Evolutionary conservation across 768 basidiomycete species (phyloP).

Genomic region (Lactarius vividus): DNA sequence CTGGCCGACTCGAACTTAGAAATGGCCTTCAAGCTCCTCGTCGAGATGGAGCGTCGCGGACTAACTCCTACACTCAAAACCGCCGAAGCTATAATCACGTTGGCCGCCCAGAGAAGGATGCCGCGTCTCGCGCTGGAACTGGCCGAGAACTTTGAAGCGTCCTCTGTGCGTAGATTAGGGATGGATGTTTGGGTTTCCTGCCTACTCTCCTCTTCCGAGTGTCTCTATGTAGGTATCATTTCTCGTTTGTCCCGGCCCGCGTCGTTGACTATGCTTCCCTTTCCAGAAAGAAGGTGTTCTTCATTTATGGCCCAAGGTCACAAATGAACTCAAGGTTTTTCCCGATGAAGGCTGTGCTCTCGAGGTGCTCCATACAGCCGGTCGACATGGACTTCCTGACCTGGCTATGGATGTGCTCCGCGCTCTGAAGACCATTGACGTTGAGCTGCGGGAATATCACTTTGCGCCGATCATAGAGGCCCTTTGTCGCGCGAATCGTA

Average conservation of each 20-base stretch:
- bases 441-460: slow-evolving; percentile 65
- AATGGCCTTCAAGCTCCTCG: slow-evolving; percentile 56
- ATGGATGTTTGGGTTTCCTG: slow-evolving; percentile 62
- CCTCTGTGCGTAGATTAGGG: slow-evolving; percentile 52
- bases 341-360: slow-evolving; percentile 77
- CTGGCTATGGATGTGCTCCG: slow-evolving; percentile 66
- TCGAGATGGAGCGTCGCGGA: slow-evolving; percentile 53
- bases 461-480: slow-evolving; percentile 77
- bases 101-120: slow-evolving; percentile 52
- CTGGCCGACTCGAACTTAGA: slow-evolving; percentile 55
- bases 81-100: slow-evolving; percentile 49
- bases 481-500: slow-evolving; percentile 52
- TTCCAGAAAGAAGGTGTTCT: slow-evolving; percentile 64
- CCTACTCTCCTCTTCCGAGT: slow-evolving; percentile 60
- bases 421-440: slow-evolving; percentile 47
- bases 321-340: slow-evolving; percentile 47
- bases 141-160: slow-evolving; percentile 55
- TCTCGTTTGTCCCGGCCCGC: not conserved
- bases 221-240: slow-evolving; percentile 57
- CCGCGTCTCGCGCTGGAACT: slow-evolving; percentile 73
- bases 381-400: slow-evolving; percentile 65
- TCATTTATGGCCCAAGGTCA: slow-evolving; percentile 58
- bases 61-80: slow-evolving; percentile 50
- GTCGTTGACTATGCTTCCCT: not conserved
- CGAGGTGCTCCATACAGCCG: slow-evolving; percentile 69